phyloP scores from a whole-genome alignment of 805 yeast genomes.

The Starmera amethionina region DNA sequence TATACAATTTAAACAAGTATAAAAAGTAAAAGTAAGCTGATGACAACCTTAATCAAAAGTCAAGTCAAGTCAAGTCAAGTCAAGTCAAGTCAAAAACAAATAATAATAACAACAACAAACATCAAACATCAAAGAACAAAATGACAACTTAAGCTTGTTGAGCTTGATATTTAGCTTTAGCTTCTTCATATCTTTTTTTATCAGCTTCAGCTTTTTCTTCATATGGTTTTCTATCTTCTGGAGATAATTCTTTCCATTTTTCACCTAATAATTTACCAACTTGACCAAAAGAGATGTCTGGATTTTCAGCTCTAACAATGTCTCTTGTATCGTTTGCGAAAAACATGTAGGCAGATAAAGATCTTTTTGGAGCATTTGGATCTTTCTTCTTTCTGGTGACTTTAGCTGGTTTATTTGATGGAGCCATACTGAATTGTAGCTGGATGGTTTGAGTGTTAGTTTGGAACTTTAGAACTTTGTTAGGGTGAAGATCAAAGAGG shows the following conservation, averaged over 20 bases:
- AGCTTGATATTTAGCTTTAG: slow-evolving; percentile 69
- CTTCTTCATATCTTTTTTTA: slow-evolving; percentile 95
- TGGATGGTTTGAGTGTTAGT: slow-evolving; percentile 1
- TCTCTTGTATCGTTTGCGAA: slow-evolving; percentile 98
- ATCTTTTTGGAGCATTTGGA: slow-evolving; percentile 99
- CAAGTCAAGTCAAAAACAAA: too few species aligned
- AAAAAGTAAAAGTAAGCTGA: too few species aligned
- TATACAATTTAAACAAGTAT: too few species aligned
- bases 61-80: too few species aligned
- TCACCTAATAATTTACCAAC: slow-evolving; percentile 94
- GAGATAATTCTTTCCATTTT: slow-evolving; percentile 85
- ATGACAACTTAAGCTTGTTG: slow-evolving; percentile 4
- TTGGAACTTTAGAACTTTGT: too few species aligned
- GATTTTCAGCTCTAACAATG: slow-evolving; percentile 89
- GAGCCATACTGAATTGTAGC: slow-evolving; percentile 21
- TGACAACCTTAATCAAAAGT: too few species aligned
- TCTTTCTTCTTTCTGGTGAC: slow-evolving; percentile 47
- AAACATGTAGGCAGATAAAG: slow-evolving; percentile 97
- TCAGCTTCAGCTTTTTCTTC: slow-evolving; percentile 91
- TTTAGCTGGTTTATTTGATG: slow-evolving; percentile 26
- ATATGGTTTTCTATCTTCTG: slow-evolving; percentile 81
- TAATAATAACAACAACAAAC: too few species aligned
- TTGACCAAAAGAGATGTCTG: slow-evolving; percentile 92
- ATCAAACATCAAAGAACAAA: too few species aligned
- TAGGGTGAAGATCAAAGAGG: too few species aligned